phyloP scores from a whole-genome alignment of 108 stramenopile species.

The Poteriospumella lacustris region DNA sequence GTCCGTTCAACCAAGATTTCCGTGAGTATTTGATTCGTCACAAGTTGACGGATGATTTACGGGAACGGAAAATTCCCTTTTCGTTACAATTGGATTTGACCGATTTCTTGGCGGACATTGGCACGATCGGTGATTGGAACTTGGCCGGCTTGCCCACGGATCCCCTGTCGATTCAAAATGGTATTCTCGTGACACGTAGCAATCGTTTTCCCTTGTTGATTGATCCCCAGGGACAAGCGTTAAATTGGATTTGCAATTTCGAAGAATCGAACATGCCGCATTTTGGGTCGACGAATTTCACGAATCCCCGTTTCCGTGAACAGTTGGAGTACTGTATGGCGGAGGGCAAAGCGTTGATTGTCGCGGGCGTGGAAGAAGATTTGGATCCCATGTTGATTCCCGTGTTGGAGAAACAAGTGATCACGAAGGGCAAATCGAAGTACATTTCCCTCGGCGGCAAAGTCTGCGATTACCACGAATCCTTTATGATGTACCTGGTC shows the following conservation, averaged over 20 bases:
- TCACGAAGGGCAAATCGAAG: slow-evolving; percentile 39
- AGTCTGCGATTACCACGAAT: slow-evolving; percentile 43
- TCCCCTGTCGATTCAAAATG: slow-evolving; percentile 48
- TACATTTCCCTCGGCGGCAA: slow-evolving; percentile 46
- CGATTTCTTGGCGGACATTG: slow-evolving; percentile 41
- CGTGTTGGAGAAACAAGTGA: slow-evolving; percentile 47
- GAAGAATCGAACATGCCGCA: slow-evolving; percentile 37
- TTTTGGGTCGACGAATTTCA: slow-evolving; percentile 37
- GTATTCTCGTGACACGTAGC: slow-evolving; percentile 47
- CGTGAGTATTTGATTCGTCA: slow-evolving; percentile 35
- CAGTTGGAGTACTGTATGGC: slow-evolving; percentile 51
- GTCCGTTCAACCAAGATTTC: slow-evolving; percentile 55
- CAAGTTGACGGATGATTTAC: slow-evolving; percentile 36
- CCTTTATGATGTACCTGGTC: slow-evolving; percentile 54
- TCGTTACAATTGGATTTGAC: slow-evolving; percentile 29
- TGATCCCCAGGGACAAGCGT: slow-evolving; percentile 56
- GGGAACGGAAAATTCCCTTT: slow-evolving; percentile 34
- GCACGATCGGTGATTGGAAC: slow-evolving; percentile 48
- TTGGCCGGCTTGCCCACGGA: slow-evolving; percentile 47
- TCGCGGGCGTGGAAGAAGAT: slow-evolving; percentile 45
- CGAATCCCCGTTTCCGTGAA: slow-evolving; percentile 37
- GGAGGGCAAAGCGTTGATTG: slow-evolving; percentile 43
- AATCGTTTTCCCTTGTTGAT: slow-evolving; percentile 47
- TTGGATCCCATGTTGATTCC: slow-evolving; percentile 52
- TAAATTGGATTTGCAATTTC: slow-evolving; percentile 42